phyloP scores from a whole-genome alignment of 805 yeast species.

The Pachysolen tannophilus region DNA sequence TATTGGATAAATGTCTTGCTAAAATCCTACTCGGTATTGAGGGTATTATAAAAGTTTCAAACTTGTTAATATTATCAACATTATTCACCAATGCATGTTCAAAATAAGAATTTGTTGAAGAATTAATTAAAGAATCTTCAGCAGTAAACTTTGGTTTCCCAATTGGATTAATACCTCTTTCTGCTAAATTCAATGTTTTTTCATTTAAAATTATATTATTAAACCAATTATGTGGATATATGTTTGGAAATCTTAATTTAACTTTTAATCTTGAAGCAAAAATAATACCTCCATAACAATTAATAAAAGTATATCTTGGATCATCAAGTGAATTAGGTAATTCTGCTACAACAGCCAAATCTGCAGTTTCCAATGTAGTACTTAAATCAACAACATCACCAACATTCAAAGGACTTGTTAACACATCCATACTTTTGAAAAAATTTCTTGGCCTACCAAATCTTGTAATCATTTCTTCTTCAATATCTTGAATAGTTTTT shows the following conservation, averaged over 20 bases:
- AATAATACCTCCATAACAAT: constrained; percentile 46
- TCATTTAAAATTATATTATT: constrained; percentile 21
- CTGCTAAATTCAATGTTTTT: constrained; percentile 13
- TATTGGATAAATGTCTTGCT: constrained; percentile 17
- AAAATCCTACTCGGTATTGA: constrained; percentile 22
- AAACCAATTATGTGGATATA: constrained; percentile 34
- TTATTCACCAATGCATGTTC: constrained; percentile 9
- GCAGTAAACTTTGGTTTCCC: constrained; percentile 25
- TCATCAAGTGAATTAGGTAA: constrained; percentile 42
- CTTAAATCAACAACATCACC: constrained; percentile 61
- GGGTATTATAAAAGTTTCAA: constrained; percentile 21
- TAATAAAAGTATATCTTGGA: constrained; percentile 48
- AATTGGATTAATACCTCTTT: constrained; percentile 14
- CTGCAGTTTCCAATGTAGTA: constrained; percentile 30
- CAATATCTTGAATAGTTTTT: constrained; percentile 9
- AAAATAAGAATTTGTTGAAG: neutral
- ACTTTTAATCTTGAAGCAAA: constrained; percentile 39
- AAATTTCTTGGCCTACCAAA: constrained; percentile 12
- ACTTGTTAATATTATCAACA: constrained; percentile 14
- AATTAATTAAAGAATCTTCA: constrained; percentile 15
- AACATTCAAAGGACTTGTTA: constrained; percentile 25
- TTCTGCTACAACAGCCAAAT: constrained; percentile 45
- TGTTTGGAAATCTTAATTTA: constrained; percentile 44
- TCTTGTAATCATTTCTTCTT: constrained; percentile 9
- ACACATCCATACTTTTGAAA: constrained; percentile 15